Evolutionary conservation across 2,329 filamentous ascomycete genomes (phyloP).

Genomic region (Penicillium digitatum): DNA sequence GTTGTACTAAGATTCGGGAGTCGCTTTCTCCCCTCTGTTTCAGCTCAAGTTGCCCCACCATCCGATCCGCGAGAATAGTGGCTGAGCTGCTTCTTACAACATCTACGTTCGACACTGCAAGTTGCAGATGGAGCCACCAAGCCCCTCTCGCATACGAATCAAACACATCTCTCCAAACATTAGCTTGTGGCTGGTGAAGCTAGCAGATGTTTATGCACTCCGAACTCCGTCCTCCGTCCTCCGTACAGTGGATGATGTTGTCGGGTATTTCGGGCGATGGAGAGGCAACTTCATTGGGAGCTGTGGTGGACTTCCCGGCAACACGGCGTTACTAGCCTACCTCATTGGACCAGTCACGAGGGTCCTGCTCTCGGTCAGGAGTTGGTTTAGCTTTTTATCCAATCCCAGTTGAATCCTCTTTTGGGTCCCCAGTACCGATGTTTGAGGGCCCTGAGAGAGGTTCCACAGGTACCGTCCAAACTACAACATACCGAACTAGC

Average conservation of each 20-base stretch:
- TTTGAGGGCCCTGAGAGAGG: background rate
- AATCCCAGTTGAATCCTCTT: background rate
- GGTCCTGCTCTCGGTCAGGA: background rate
- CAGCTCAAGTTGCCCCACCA: conserved; percentile 18
- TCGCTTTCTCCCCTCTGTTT: conserved; percentile 12
- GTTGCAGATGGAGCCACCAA: background rate
- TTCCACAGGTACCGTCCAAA: background rate
- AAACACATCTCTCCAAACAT: background rate
- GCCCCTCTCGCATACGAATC: conserved; percentile 3
- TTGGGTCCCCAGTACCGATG: background rate
- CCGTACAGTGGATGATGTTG: too few species aligned
- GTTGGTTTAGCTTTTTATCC: background rate
- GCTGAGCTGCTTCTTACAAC: conserved; percentile 5
- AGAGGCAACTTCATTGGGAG: background rate
- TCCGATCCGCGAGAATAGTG: conserved; percentile 10
- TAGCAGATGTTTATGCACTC: conserved; percentile 7
- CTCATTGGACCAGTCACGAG: background rate
- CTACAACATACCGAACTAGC: background rate
- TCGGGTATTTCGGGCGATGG: conserved; percentile 3
- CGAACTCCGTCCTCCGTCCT: too few species aligned
- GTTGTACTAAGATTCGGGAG: background rate
- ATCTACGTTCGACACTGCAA: background rate
- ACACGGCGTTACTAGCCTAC: background rate
- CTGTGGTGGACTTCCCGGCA: background rate
- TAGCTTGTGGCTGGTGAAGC: conserved; percentile 9